Conservation (phyloP, 1,139 yeast species). For the Scheffersomyces titani region DNA sequence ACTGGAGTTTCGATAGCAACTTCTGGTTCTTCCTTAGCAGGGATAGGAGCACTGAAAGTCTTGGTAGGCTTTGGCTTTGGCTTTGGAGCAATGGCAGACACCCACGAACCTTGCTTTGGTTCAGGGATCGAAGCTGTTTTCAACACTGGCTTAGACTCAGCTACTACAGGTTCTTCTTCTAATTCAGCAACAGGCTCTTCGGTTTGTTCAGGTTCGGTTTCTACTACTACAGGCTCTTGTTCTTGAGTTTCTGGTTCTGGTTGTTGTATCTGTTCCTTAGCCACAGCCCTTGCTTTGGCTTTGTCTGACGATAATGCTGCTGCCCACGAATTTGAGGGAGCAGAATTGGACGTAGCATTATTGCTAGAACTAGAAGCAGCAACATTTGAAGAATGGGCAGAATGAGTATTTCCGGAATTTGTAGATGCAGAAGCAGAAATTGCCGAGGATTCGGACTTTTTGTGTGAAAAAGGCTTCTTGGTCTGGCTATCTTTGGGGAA, state of each 20-base stretch:
- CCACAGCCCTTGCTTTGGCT: constrained; percentile 31
- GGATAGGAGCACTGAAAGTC: constrained; percentile 10
- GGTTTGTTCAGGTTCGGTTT: constrained; percentile 8
- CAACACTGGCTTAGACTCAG: constrained; percentile 21
- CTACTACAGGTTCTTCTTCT: constrained; percentile 9
- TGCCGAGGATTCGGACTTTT: constrained; percentile 4
- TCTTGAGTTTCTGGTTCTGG: constrained; percentile 11
- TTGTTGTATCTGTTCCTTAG: constrained; percentile 16
- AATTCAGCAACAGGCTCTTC: constrained; percentile 7
- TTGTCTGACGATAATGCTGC: constrained; percentile 47
- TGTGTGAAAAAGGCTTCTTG: constrained; percentile 1
- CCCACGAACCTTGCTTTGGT: constrained; percentile 52
- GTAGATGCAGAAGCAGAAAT: constrained; percentile 4
- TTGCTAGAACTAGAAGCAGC: constrained; percentile 7
- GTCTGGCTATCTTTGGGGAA: not conserved
- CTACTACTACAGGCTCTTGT: constrained; percentile 10
- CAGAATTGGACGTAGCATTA: not conserved
- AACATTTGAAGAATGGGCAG: constrained; percentile 3
- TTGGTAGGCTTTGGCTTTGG: constrained; percentile 33
- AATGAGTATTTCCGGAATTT: constrained; percentile 16
- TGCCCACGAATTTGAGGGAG: constrained; percentile 49
- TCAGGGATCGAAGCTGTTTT: constrained; percentile 33
- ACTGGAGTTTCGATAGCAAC: constrained; percentile 5
- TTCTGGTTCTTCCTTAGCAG: constrained; percentile 8
- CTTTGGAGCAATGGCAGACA: constrained; percentile 60